Evolutionary conservation across 169 alveolate genomes (phyloP), one percentile per base, ranked within the genome.

Genomic region (Babesia ovata): DNA sequence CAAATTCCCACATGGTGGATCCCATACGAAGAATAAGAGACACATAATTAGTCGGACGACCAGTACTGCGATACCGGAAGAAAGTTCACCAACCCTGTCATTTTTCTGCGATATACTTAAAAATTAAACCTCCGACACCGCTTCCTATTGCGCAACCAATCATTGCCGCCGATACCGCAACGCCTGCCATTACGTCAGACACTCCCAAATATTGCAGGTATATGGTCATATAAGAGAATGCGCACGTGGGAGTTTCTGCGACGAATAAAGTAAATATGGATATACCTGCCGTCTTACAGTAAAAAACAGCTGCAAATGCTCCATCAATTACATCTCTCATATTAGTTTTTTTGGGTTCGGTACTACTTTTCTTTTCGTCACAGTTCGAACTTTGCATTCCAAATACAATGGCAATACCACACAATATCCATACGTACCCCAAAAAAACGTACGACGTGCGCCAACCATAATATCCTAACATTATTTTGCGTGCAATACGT

Each of bases 141-240:
- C 97, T 97, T 26, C 98, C 97, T 44, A 91, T 56, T 56, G 92
- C 92, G 4, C 95, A 91, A n/a, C 97, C 98, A 39, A 92, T 74
- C 13, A 94, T 86, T 70, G 92, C 79, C 24, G 84, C 70, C 12
- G 96, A 96, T 22, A 91, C 83, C 62, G 93, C 87, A 36, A 91
- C 45, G 33, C 95, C 98, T 14, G 98, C 95, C 83, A 84, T 85
- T 58, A 85, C 62, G 71, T 94, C 95, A 24, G 93, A 63, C 71
- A 95, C 77, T 21, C 95, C 96, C 72, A 95, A 84, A 74, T 95
- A 95, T 79, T 95, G 98, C 60, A 94, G 75, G 79, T 87, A 92
- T 93, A 94, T 86, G 16, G 94, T 91, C 84, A 92, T 93, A 79
- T 93, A 95, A 61, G 93, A 83, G 57, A 94, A 85, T 36, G 97